Percentiles rank a stretch among this genome's conserved stretches.
phyloP scores from a whole-genome alignment of 192 early-diverging fungal genomes.

The Paraglomus occultum region DNA sequence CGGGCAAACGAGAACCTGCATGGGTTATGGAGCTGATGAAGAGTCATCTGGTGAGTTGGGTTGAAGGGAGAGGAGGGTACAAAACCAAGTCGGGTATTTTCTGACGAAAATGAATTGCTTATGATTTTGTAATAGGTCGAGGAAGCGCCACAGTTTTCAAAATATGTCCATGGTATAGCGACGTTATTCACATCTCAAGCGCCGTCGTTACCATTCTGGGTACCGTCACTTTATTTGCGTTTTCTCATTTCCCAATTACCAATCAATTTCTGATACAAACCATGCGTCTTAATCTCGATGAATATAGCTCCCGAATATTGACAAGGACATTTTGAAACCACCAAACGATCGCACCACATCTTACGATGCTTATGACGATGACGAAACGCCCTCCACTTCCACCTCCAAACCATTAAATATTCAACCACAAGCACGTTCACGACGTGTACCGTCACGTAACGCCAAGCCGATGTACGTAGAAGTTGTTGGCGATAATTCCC shows the following conservation, averaged over 20 bases:
- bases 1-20: slow-evolving; percentile 62
- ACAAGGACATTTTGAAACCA: slow-evolving; percentile 29
- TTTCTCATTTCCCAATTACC: no score
- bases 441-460: neutral
- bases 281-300: neutral
- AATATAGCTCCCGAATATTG: slow-evolving; percentile 27
- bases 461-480: slow-evolving; percentile 5
- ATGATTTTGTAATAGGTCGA: slow-evolving; percentile 44
- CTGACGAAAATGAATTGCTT: neutral
- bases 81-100: no score
- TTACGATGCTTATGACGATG: neutral
- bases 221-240: slow-evolving; percentile 30
- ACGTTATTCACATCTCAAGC: slow-evolving; percentile 63
- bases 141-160: slow-evolving; percentile 83
- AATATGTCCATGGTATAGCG: slow-evolving; percentile 82
- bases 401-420: neutral
- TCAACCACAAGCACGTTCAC: neutral
- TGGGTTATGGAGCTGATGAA: slow-evolving; percentile 78
- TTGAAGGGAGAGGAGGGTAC: no score
- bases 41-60: slow-evolving; percentile 50
- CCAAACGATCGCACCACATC: slow-evolving; percentile 3
- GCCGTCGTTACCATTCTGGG: slow-evolving; percentile 63
- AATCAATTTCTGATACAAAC: neutral
- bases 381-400: neutral
- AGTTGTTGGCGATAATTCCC: neutral